Conservation (phyloP, 1,139 yeast species). For the Nakaseomyces nivariensis region DNA sequence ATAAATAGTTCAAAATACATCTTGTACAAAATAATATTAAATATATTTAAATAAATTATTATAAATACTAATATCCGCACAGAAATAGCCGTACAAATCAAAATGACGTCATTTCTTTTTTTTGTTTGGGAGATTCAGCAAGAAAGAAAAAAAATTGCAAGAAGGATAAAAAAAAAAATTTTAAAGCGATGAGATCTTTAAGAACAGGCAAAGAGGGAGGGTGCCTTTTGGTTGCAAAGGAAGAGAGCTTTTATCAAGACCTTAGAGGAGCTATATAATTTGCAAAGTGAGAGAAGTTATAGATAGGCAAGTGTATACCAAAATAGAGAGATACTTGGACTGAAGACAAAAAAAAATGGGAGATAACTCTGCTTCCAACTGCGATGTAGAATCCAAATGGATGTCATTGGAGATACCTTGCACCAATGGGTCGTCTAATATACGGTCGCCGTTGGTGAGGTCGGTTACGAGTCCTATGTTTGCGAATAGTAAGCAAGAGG, state of each 20-base stretch:
- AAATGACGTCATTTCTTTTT: background rate
- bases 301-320: too few species aligned
- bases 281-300: too few species aligned
- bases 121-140: background rate
- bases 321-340: too few species aligned
- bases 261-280: too few species aligned
- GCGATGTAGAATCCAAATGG: background rate
- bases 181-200: background rate
- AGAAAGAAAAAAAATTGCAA: constrained; percentile 4
- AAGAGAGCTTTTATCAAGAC: too few species aligned
- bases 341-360: background rate
- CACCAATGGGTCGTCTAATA: background rate
- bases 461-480: constrained; percentile 11
- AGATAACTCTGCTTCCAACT: background rate
- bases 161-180: background rate
- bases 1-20: background rate
- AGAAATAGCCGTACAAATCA: background rate
- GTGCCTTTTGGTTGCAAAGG: too few species aligned
- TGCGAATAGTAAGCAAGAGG: constrained; percentile 16
- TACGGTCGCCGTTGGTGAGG: constrained; percentile 9
- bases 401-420: background rate
- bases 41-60: background rate
- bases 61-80: background rate
- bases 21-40: background rate
- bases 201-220: too few species aligned